A percentile compares a stretch with the other conserved stretches of the same genome.
These are phyloP conservation scores for Phytomonas francai DNA, from an alignment of 208 protist genomes.

Conservation along the genomic window DNA sequence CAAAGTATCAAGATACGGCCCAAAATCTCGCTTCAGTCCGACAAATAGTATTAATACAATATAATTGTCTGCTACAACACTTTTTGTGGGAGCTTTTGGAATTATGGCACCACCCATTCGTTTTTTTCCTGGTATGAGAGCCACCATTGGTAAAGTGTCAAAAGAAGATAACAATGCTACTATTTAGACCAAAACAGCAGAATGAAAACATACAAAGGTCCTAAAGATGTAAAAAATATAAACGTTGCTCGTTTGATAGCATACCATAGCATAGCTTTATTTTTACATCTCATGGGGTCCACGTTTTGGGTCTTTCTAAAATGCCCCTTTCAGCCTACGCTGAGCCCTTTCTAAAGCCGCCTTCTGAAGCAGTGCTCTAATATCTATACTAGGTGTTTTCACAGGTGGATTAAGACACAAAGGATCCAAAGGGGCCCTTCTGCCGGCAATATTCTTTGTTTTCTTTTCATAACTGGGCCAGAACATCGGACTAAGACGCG, in stretches of 20 bases:
- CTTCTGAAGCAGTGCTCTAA: constrained; percentile 72
- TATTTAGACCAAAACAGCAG: background rate
- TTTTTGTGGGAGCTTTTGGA: background rate
- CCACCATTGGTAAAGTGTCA: background rate
- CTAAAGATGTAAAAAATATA: background rate
- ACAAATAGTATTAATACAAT: background rate
- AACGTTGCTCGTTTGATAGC: background rate
- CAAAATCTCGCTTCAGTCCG: background rate
- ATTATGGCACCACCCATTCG: background rate
- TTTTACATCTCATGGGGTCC: background rate
- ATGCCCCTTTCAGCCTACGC: constrained; percentile 12
- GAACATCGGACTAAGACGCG: background rate
- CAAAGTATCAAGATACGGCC: background rate
- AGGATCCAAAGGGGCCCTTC: background rate
- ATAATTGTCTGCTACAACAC: background rate
- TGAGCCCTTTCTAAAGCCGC: constrained; percentile 63
- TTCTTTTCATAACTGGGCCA: background rate
- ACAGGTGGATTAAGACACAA: background rate
- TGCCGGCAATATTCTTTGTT: background rate
- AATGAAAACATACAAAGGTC: background rate
- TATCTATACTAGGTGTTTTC: constrained; percentile 26
- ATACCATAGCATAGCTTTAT: background rate
- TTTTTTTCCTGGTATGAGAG: background rate
- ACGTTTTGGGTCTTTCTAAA: background rate
- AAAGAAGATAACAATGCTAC: background rate